phyloP scores from a whole-genome alignment of 371 early-diverging fungal species.

The Rhizopus microsporus region DNA sequence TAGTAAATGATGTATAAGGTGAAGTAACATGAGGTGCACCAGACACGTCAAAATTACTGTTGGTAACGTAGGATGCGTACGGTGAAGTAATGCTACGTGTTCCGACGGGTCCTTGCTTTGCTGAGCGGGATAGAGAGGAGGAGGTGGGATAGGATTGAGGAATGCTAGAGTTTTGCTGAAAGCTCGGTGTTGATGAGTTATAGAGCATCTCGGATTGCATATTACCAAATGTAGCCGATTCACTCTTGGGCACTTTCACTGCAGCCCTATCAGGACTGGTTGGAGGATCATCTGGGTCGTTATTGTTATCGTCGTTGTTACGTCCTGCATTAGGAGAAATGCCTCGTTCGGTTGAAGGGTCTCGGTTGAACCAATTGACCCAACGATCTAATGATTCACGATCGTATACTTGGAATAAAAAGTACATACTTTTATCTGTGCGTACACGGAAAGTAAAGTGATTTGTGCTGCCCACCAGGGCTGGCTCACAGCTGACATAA shows the following conservation, averaged over 20 bases:
- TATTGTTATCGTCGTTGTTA: not conserved
- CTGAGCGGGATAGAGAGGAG: not conserved
- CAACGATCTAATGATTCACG: conserved; percentile 34
- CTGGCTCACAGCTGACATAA: conserved; percentile 29
- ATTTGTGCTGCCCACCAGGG: conserved; percentile 12
- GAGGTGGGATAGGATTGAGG: not conserved
- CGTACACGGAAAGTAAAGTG: conserved; percentile 36
- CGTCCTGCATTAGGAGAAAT: not conserved
- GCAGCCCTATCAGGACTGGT: not conserved
- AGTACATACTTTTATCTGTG: conserved; percentile 22
- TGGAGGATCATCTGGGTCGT: not conserved
- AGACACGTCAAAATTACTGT: not conserved
- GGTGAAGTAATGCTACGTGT: not conserved
- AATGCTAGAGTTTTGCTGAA: not conserved
- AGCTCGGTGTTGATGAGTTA: not conserved
- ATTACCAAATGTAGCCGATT: not conserved
- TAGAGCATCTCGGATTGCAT: not conserved
- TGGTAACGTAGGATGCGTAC: not conserved
- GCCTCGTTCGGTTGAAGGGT: not conserved
- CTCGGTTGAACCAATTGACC: conserved; percentile 39
- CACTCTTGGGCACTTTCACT: not conserved
- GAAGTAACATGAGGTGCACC: not conserved
- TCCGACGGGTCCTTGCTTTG: not conserved
- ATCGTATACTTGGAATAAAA: conserved; percentile 47
- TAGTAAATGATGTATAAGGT: no score